These are phyloP conservation scores for Wickerhamiella australiensis DNA, from an alignment of 805 yeast species.

Conservation along the genomic window DNA sequence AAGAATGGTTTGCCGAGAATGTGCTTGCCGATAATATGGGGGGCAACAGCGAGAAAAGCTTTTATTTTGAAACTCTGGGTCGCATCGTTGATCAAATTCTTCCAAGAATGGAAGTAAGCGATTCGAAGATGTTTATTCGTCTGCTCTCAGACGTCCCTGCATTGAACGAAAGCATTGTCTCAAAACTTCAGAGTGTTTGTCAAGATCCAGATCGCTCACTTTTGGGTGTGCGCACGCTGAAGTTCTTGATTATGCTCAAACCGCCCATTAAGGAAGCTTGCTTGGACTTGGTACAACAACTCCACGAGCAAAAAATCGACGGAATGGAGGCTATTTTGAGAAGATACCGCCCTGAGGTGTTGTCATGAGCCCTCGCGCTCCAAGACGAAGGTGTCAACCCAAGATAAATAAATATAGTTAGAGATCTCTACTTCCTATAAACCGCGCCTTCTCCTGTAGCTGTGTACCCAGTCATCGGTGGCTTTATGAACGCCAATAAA, in stretches of 20 bases:
- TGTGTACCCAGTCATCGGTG: slow-evolving; percentile 5
- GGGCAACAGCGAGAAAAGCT: slow-evolving; percentile 77
- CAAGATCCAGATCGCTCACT: slow-evolving; percentile 72
- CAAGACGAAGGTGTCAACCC: too few relatives aligned
- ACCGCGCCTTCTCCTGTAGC: slow-evolving; percentile 3
- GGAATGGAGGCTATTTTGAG: slow-evolving; percentile 14
- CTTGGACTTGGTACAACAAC: slow-evolving; percentile 27
- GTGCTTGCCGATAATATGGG: slow-evolving; percentile 57
- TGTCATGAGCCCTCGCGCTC: too few relatives aligned
- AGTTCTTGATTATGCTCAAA: slow-evolving; percentile 70
- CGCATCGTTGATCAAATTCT: slow-evolving; percentile 64
- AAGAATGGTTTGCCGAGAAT: slow-evolving; percentile 72
- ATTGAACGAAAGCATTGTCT: slow-evolving; percentile 49
- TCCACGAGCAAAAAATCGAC: slow-evolving; percentile 23
- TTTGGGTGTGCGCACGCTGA: slow-evolving; percentile 72
- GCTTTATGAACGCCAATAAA: slow-evolving; percentile 5
- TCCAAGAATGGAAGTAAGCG: slow-evolving; percentile 72
- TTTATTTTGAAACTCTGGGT: slow-evolving; percentile 57
- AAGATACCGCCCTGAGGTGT: slow-evolving; percentile 10
- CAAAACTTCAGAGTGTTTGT: slow-evolving; percentile 59
- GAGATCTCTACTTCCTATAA: not conserved
- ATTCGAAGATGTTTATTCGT: slow-evolving; percentile 69
- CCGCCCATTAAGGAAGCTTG: slow-evolving; percentile 59
- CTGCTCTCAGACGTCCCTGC: slow-evolving; percentile 79
- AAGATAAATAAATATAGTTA: not conserved